phyloP scores from a whole-genome alignment of 1,284 basidiomycete species.

The Rhodotorula sp. region DNA sequence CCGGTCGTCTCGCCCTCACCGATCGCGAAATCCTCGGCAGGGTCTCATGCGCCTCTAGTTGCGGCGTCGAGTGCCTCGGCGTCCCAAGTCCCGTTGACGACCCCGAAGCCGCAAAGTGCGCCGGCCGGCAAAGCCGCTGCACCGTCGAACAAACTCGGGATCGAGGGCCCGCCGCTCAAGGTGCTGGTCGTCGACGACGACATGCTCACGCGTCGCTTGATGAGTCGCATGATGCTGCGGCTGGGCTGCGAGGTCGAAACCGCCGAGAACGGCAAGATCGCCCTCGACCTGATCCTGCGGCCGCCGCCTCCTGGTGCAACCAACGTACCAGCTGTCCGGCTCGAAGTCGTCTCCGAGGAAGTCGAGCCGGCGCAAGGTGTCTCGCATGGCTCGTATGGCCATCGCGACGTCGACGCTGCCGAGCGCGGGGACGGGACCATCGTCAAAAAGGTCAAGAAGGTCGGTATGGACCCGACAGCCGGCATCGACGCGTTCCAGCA shows the following conservation, averaged over 20 bases:
- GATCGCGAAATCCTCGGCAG: conserved; percentile 14
- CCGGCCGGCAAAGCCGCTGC: not conserved
- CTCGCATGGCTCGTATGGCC: not conserved
- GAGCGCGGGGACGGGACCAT: conserved; percentile 9
- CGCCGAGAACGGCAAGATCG: conserved; percentile 83
- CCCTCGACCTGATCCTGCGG: conserved; percentile 68
- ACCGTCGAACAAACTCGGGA: conserved; percentile 20
- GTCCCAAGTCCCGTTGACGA: conserved; percentile 1
- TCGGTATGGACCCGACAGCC: conserved; percentile 13
- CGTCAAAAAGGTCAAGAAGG: conserved; percentile 5
- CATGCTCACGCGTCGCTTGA: conserved; percentile 71
- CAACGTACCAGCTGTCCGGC: not conserved
- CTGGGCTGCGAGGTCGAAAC: conserved; percentile 72
- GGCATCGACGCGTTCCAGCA: conserved; percentile 32
- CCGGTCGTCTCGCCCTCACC: conserved; percentile 2
- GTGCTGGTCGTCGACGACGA: conserved; percentile 56
- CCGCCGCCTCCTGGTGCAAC: conserved; percentile 1
- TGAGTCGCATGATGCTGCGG: conserved; percentile 74
- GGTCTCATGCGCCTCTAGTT: conserved; percentile 19
- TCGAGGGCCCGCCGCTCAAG: conserved; percentile 45
- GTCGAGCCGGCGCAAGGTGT: not conserved
- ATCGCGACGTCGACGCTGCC: not conserved
- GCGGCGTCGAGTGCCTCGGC: conserved; percentile 1
- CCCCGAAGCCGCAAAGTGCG: not conserved
- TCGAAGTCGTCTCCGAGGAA: not conserved